phyloP scores from a whole-genome alignment of 148 eudicot species.

The Rhododendron simsii region DNA sequence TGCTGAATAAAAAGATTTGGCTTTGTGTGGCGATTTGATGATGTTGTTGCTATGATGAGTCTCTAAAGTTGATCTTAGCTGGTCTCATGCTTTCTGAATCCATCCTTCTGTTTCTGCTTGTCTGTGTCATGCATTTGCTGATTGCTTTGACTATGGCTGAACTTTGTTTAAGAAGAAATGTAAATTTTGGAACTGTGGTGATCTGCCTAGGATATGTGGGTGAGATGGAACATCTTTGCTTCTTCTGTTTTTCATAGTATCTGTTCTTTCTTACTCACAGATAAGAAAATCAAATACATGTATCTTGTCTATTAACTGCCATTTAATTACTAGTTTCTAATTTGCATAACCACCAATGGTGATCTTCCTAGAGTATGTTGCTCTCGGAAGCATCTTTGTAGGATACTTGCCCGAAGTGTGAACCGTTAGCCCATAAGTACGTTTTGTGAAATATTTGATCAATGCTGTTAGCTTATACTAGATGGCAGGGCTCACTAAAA shows the following conservation, averaged over 20 bases:
- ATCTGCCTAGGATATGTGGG: background rate
- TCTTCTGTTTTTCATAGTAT: background rate
- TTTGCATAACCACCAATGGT: too few relatives aligned
- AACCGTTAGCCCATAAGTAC: too few relatives aligned
- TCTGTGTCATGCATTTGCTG: background rate
- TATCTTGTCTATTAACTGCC: background rate
- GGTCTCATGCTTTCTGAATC: background rate
- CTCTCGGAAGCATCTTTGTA: too few relatives aligned
- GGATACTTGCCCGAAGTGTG: too few relatives aligned
- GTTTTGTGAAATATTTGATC: background rate
- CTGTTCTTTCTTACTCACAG: background rate
- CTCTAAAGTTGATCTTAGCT: background rate
- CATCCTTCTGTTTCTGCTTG: constrained; percentile 2
- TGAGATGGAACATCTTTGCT: background rate
- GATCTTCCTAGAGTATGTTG: too few relatives aligned
- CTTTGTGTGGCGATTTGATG: background rate
- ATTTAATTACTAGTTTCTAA: background rate
- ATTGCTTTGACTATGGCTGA: background rate
- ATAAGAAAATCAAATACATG: background rate
- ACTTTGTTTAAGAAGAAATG: background rate
- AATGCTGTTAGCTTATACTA: background rate
- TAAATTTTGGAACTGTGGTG: background rate
- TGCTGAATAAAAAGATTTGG: background rate
- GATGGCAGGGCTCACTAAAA: too few relatives aligned
- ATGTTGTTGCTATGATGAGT: background rate